A percentile compares a stretch with the other conserved stretches of the same genome.
Evolutionary conservation across 2,329 filamentous ascomycete species (phyloP).

Genomic region (Albophoma yamanashiensis): DNA sequence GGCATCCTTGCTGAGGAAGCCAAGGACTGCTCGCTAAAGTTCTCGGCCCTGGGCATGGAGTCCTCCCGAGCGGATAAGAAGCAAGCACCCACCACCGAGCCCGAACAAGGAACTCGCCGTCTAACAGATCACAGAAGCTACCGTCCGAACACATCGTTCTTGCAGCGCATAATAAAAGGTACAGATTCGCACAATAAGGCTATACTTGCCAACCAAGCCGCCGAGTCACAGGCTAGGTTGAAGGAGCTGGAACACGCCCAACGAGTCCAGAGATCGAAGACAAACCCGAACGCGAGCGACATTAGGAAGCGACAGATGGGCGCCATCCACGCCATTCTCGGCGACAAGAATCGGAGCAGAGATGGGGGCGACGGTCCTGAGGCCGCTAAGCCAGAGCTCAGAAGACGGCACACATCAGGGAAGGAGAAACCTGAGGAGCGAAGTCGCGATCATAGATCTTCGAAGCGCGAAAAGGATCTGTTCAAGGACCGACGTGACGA

Average conservation of each 20-base stretch:
- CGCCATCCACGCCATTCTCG: conserved; percentile 48
- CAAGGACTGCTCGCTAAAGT: conserved; percentile 59
- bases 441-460: background rate
- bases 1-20: conserved; percentile 73
- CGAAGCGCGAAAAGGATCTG: conserved; percentile 8
- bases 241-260: conserved; percentile 44
- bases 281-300: conserved; percentile 35
- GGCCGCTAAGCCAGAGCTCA: background rate
- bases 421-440: conserved; percentile 1
- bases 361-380: conserved; percentile 13
- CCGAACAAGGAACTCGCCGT: background rate
- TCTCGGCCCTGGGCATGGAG: conserved; percentile 63
- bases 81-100: conserved; percentile 19
- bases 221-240: conserved; percentile 65
- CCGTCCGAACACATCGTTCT: conserved; percentile 85
- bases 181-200: conserved; percentile 85
- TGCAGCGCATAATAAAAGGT: conserved; percentile 79
- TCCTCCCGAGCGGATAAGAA: conserved; percentile 35
- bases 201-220: conserved; percentile 71
- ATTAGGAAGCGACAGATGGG: conserved; percentile 48
- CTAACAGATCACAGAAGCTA: background rate
- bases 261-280: conserved; percentile 30
- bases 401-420: background rate
- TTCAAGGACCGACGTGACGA: conserved; percentile 1
- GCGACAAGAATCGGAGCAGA: conserved; percentile 26